These are phyloP conservation scores for Davidsoniella australis DNA, from an alignment of 2,329 filamentous ascomycete genomes.

Conservation along the genomic window DNA sequence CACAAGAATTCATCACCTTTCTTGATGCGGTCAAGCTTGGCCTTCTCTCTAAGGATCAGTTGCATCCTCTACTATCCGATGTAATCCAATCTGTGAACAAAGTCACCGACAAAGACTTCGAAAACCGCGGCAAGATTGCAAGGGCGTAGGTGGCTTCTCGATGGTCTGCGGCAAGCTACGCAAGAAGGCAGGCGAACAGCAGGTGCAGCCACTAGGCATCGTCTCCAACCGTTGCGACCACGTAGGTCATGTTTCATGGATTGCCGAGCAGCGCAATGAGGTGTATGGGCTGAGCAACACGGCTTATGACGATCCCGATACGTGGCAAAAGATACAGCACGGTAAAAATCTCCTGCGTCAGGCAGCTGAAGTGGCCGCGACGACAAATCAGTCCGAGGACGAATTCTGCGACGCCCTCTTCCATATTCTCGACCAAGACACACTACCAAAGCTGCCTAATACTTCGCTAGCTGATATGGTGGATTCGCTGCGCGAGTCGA, in stretches of 20 bases:
- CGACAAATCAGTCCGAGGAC: constrained; percentile 25
- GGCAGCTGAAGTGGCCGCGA: constrained; percentile 25
- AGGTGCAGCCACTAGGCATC: constrained; percentile 36
- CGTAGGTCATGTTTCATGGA: constrained; percentile 37
- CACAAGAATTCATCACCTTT: constrained; percentile 97
- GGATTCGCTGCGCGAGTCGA: constrained; percentile 36
- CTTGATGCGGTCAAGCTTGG: constrained; percentile 87
- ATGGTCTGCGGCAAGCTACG: constrained; percentile 46
- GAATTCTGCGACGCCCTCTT: constrained; percentile 35
- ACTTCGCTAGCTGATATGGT: constrained; percentile 35
- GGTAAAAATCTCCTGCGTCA: constrained; percentile 31
- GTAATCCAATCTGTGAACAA: constrained; percentile 96
- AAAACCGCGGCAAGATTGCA: constrained; percentile 90
- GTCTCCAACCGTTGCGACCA: constrained; percentile 43
- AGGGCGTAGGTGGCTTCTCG: no score
- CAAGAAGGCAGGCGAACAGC: constrained; percentile 5
- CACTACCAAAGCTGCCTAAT: constrained; percentile 27
- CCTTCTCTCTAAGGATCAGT: constrained; percentile 80
- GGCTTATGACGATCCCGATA: constrained; percentile 32
- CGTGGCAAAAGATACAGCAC: constrained; percentile 44
- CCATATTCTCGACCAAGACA: constrained; percentile 37
- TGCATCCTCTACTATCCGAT: constrained; percentile 89
- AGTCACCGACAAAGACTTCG: constrained; percentile 88
- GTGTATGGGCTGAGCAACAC: constrained; percentile 48
- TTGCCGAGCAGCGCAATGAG: constrained; percentile 32